phyloP scores from a whole-genome alignment of 2,329 filamentous ascomycete species.

The Acarospora socialis region DNA sequence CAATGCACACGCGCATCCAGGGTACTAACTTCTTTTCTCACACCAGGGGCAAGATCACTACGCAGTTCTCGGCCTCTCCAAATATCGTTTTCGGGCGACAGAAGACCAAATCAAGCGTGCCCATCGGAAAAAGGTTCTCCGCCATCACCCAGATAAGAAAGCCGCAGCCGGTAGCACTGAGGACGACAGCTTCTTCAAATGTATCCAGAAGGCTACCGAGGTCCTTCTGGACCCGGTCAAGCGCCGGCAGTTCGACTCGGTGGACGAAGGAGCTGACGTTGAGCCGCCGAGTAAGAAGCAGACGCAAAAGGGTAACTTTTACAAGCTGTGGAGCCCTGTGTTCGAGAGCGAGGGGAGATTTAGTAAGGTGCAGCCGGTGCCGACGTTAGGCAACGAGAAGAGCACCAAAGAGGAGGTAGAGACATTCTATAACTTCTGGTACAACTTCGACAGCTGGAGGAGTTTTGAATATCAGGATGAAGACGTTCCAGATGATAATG shows the following conservation, averaged over 20 bases:
- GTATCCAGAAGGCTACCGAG: slow-evolving; percentile 96
- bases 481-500: slow-evolving; percentile 96
- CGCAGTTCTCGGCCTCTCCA: slow-evolving; percentile 81
- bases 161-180: slow-evolving; percentile 75
- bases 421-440: slow-evolving; percentile 98
- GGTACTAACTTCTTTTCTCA: slow-evolving; percentile 6
- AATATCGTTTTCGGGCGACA: slow-evolving; percentile 82
- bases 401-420: slow-evolving; percentile 82
- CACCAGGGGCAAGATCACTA: slow-evolving; percentile 86
- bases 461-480: slow-evolving; percentile 97
- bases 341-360: slow-evolving; percentile 91
- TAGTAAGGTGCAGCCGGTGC: slow-evolving; percentile 81
- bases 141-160: slow-evolving; percentile 98
- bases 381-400: slow-evolving; percentile 69
- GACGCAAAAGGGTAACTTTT: slow-evolving; percentile 72
- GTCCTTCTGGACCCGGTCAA: slow-evolving; percentile 82
- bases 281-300: slow-evolving; percentile 90
- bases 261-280: slow-evolving; percentile 85
- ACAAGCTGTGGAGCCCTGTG: slow-evolving; percentile 82
- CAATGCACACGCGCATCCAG: no score
- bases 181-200: slow-evolving; percentile 99
- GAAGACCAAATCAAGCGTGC: slow-evolving; percentile 98
- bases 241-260: slow-evolving; percentile 90
- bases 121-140: slow-evolving; percentile 98
- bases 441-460: slow-evolving; percentile 97